Percentiles rank a stretch among this genome's conserved stretches.
Conservation (phyloP, 139 green algal species). For the Auxenochlorella pyrenoidosa region DNA sequence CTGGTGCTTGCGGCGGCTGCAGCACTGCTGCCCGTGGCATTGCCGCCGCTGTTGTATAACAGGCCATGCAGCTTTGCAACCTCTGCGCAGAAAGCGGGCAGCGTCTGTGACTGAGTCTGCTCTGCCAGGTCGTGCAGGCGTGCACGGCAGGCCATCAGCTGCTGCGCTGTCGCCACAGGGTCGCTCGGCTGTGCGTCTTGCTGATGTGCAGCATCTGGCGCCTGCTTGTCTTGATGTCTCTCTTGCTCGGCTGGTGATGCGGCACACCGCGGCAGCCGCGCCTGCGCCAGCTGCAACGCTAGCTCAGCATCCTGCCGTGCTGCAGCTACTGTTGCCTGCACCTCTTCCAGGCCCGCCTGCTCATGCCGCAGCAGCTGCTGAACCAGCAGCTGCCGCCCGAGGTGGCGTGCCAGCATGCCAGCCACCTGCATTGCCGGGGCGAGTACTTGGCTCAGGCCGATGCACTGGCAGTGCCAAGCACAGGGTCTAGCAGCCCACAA, state of each 20-base stretch:
- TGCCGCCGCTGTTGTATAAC: not conserved
- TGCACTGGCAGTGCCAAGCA: not conserved
- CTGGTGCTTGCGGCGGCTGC: no score
- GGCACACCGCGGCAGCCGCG: conserved; percentile 31
- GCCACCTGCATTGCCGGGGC: not conserved
- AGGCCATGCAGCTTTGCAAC: conserved; percentile 12
- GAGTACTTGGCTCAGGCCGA: not conserved
- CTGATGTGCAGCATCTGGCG: not conserved
- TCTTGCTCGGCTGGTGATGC: not conserved
- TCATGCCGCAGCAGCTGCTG: conserved; percentile 1
- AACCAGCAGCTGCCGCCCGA: conserved; percentile 16
- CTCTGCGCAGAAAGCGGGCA: not conserved
- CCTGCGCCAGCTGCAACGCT: conserved; percentile 25
- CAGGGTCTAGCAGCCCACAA: no score
- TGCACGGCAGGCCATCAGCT: conserved; percentile 18
- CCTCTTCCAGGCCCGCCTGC: conserved; percentile 2
- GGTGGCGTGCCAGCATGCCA: conserved; percentile 15
- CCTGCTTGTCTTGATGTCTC: not conserved
- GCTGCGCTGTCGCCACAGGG: not conserved
- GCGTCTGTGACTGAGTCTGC: not conserved
- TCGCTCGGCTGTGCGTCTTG: not conserved
- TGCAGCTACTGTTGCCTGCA: not conserved
- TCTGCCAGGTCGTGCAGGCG: not conserved
- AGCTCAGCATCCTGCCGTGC: conserved; percentile 5
- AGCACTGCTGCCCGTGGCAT: not conserved